These are phyloP conservation scores for Hylodesmum podocarpum DNA, from an alignment of 306 rosid genomes.

Conservation along the genomic window DNA sequence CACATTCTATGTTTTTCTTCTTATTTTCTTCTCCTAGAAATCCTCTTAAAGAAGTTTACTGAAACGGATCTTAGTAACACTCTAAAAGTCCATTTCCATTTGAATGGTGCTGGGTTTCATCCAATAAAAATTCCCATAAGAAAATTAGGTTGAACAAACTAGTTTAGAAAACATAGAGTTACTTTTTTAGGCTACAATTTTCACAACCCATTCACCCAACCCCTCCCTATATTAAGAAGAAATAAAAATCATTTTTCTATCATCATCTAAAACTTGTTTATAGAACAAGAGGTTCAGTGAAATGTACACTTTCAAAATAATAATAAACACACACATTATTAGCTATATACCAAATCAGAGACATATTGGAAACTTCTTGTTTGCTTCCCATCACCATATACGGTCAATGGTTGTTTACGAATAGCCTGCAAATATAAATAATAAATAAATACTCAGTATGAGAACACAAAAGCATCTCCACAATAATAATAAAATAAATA, in stretches of 20 bases:
- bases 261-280: slow-evolving; percentile 18
- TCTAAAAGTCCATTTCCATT: background rate
- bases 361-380: slow-evolving; percentile 98
- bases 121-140: background rate
- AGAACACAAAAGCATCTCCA: background rate
- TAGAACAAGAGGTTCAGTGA: background rate
- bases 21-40: too few relatives aligned
- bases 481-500: background rate
- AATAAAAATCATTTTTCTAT: background rate
- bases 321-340: background rate
- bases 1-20: too few relatives aligned
- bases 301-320: background rate
- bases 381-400: slow-evolving; percentile 96
- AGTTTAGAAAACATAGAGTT: slow-evolving; percentile 11
- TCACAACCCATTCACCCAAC: slow-evolving; percentile 9
- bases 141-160: background rate
- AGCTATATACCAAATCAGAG: slow-evolving; percentile 79
- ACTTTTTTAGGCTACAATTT: slow-evolving; percentile 5
- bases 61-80: too few relatives aligned
- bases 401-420: slow-evolving; percentile 89
- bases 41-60: too few relatives aligned
- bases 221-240: background rate
- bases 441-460: background rate
- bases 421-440: slow-evolving; percentile 61
- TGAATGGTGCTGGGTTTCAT: slow-evolving; percentile 15